Evolutionary conservation across 2,329 filamentous ascomycete genomes (phyloP), one percentile per base, ranked within the genome.

Genomic region (Fonsecaea multimorphosa): DNA sequence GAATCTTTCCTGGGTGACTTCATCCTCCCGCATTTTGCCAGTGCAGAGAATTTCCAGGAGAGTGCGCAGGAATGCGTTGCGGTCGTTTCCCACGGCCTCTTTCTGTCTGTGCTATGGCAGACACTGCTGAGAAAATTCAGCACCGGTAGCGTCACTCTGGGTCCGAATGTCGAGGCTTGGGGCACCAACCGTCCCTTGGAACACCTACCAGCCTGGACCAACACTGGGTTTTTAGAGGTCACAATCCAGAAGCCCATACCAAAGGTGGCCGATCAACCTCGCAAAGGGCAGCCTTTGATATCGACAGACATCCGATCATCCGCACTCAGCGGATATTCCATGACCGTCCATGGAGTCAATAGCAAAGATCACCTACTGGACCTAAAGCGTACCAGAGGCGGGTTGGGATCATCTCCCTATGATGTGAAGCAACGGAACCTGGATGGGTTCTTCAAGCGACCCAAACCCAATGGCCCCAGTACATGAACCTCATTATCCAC

Each of bases 31-130:
- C 66, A 90, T 3, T 65, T 89, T 16, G 69, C 80, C 11, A 70
- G 76, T 11, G 66, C 70, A 1, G 57, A 69, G 6, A 65, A 72
- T 9, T 75, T 81, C 11, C 73, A 76, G 6, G 78, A 81, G 1
- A 5, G 22, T 1, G 7, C 36, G 14, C 57, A 58, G 27, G 62
- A 67, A 31, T 63, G 63, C 34, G 79, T 92, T 12, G 88, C 87
- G 1, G 79, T 96, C 14, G 90, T 96, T 2, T 90, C 93, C 1
- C 93, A 97, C 73, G 93, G 93, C 16, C 89, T 96, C 67, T 87
- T 96, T 46, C 84, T 97, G 1, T 87, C 86, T 1, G 83, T 87
- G 34, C 77, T 97, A 0, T 89, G 90, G 83, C 83, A 84, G 62
- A 82, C 84, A 12, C 76, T 96, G 14, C 78, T 89, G 7, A 77